Conservation (phyloP, 169 alveolate species). For the Plasmodium sp. region DNA sequence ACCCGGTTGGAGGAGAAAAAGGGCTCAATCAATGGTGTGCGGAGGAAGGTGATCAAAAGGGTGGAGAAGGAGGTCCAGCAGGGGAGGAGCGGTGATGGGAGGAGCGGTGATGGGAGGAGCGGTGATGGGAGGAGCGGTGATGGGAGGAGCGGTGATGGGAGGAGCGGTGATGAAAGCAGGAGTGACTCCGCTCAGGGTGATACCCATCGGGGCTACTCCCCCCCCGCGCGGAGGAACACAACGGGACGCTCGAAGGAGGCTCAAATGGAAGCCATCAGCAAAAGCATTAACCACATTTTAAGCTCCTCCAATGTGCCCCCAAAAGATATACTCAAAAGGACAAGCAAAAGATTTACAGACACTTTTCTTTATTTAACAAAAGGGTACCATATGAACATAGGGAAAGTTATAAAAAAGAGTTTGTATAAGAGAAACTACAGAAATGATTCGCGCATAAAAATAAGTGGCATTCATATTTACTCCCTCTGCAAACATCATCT, state of each 20-base stretch:
- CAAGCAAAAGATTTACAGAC: constrained; percentile 32
- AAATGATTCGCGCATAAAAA: constrained; percentile 25
- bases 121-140: background rate
- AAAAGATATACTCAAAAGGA: constrained; percentile 42
- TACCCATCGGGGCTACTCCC: no score
- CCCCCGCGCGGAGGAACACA: background rate
- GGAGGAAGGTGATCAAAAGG: background rate
- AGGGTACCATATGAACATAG: constrained; percentile 34
- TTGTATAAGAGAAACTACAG: constrained; percentile 56
- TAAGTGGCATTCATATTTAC: constrained; percentile 38
- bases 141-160: no score
- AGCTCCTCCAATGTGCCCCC: constrained; percentile 15
- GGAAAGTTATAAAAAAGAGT: constrained; percentile 26
- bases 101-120: background rate
- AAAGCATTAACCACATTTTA: constrained; percentile 14
- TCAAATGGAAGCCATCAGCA: constrained; percentile 14
- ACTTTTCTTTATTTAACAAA: constrained; percentile 44
- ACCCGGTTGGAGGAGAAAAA: background rate
- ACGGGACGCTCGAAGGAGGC: background rate
- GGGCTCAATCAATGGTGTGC: background rate
- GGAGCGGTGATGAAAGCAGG: background rate
- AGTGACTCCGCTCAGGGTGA: no score
- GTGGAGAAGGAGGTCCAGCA: background rate
- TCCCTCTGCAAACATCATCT: constrained; percentile 71
- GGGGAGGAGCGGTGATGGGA: background rate